Conservation (phyloP, 495 filamentous ascomycete species). For the Talaromyces wortmannii region DNA sequence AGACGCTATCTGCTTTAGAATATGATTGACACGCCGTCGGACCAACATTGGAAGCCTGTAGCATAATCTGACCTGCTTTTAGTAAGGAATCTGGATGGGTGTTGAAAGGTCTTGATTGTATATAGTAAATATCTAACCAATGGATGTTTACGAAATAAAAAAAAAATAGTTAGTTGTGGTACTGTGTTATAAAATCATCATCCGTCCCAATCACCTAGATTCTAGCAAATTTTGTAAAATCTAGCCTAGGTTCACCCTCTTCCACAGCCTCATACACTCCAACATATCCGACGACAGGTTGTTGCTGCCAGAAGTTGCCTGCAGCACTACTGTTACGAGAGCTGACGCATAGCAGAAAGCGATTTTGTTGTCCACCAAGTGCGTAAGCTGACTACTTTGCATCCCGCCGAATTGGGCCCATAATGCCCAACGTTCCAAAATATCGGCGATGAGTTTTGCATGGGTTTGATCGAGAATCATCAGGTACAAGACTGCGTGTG, state of each 20-base stretch:
- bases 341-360: slow-evolving; percentile 47
- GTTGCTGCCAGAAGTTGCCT: slow-evolving; percentile 37
- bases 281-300: slow-evolving; percentile 52
- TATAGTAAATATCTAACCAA: too few relatives aligned
- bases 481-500: slow-evolving; percentile 42
- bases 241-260: slow-evolving; percentile 43
- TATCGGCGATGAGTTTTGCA: slow-evolving; percentile 30
- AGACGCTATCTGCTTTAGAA: too few relatives aligned
- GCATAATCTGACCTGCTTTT: too few relatives aligned
- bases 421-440: slow-evolving; percentile 50
- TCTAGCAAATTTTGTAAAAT: background rate
- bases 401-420: slow-evolving; percentile 55
- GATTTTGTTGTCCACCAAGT: slow-evolving; percentile 32
- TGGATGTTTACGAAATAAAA: too few relatives aligned
- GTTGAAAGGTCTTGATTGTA: too few relatives aligned
- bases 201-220: too few relatives aligned
- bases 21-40: too few relatives aligned
- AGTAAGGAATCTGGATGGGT: too few relatives aligned
- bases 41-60: too few relatives aligned
- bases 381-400: slow-evolving; percentile 40
- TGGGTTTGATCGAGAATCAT: slow-evolving; percentile 48
- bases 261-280: slow-evolving; percentile 55
- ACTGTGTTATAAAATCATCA: too few relatives aligned
- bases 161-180: too few relatives aligned
- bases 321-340: slow-evolving; percentile 42